Evolutionary conservation across 257 asterid genomes (phyloP), one percentile per base, ranked within the genome.

Genomic region (Solanum ossicruentum): DNA sequence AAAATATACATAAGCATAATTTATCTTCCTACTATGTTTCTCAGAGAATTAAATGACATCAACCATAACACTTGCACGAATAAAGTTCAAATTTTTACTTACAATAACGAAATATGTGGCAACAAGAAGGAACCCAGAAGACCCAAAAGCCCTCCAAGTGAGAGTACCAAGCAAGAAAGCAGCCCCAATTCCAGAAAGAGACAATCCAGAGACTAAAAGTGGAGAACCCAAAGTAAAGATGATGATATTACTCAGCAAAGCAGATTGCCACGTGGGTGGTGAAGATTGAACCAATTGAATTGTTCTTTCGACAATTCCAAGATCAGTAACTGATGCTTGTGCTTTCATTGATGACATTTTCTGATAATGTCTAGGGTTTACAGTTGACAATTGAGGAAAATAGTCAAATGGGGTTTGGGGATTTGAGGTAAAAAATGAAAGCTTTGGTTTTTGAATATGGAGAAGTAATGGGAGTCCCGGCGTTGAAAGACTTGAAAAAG

Each of bases 131-230:
- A 93, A 97, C 11, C 98, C 98, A 51, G 93, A 85, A 28, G 90
- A 87, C 23, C 91, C 92, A 89, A 97, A 95, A 78, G 98, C 97
- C 56, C 98, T 93, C 99, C 98, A 97, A 78, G 99, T 92, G 70
- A 95, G 98, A 61, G 92, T 88, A 2, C 97, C 99, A n/a, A 97
- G 97, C 91, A 93, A 90, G 94, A 95, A 97, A 63, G 99, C 98
- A 55, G 99, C 90, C 4, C 58, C 90, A 73, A 94, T 86, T 85
- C 98, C 99, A 32, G 97, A 84, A n/a, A 88, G 69, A n/a, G 99
- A 97, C 81, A 97, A 84, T 5, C 99, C 98, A 61, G 97, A 80
- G 4, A 90, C 91, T 41, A 96, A 89, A 88, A 96, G 32, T 1
- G 99, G 99, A 63, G 94, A 90, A 61, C 98, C 98, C 32, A 95